Percentiles rank a stretch among this genome's conserved stretches.
Evolutionary conservation across 2,329 filamentous ascomycete genomes (phyloP).

Genomic region (Phialophora verrucosa): DNA sequence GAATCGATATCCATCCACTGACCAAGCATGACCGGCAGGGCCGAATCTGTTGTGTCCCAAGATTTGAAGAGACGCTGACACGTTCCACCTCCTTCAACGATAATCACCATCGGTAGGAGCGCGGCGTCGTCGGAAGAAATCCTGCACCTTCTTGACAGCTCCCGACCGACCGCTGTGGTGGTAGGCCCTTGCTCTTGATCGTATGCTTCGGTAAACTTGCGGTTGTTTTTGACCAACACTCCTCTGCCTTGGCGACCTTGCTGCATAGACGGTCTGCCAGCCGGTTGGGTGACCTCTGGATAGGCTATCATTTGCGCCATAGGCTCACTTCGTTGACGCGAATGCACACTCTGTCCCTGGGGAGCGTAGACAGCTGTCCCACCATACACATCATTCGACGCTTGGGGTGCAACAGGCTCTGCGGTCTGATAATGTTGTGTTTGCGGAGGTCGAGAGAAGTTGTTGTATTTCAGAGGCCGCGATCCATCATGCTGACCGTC

Average conservation of each 20-base stretch:
- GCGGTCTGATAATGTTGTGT: slow-evolving; percentile 34
- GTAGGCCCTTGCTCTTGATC: slow-evolving; percentile 68
- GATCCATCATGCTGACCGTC: slow-evolving; percentile 38
- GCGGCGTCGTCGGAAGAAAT: slow-evolving; percentile 79
- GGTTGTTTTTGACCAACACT: slow-evolving; percentile 81
- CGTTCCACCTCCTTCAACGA: slow-evolving; percentile 18
- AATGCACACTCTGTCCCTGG: slow-evolving; percentile 36
- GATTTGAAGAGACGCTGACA: not conserved
- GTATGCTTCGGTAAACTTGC: slow-evolving; percentile 85
- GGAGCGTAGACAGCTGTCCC: slow-evolving; percentile 39
- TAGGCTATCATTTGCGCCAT: slow-evolving; percentile 41
- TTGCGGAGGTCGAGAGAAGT: slow-evolving; percentile 38
- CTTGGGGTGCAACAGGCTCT: slow-evolving; percentile 15
- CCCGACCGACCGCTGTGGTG: slow-evolving; percentile 82
- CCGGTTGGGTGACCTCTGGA: slow-evolving; percentile 47
- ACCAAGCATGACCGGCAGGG: not conserved
- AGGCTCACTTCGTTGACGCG: slow-evolving; percentile 48
- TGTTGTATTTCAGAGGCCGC: slow-evolving; percentile 31
- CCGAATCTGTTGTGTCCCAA: slow-evolving; percentile 5
- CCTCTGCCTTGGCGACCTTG: slow-evolving; percentile 54
- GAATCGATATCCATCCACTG: slow-evolving; percentile 19
- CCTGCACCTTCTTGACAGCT: slow-evolving; percentile 92
- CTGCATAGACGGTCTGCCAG: slow-evolving; percentile 50
- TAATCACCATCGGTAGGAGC: slow-evolving; percentile 29
- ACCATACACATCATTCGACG: slow-evolving; percentile 38